Percentiles rank a stretch among this genome's conserved stretches.
These are phyloP conservation scores for Alternaria ethzedia DNA, from an alignment of 2,329 filamentous ascomycete species.

Conservation along the genomic window DNA sequence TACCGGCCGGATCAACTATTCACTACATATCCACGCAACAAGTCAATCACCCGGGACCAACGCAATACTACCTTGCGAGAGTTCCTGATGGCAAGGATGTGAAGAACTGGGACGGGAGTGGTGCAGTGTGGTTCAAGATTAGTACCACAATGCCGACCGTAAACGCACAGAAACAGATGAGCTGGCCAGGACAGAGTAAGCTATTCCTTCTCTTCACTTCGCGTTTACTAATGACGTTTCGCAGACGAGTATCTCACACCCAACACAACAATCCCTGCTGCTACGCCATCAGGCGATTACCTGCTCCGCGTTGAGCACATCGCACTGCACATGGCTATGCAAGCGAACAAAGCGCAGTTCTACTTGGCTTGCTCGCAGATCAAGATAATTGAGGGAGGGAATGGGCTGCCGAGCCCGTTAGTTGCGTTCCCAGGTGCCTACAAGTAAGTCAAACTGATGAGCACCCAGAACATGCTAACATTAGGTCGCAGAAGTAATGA, in stretches of 20 bases:
- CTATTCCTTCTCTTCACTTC: not conserved
- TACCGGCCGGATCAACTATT: constrained; percentile 35
- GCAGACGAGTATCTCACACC: constrained; percentile 32
- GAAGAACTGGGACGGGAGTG: constrained; percentile 36
- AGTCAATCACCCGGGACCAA: constrained; percentile 40
- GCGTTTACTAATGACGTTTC: not conserved
- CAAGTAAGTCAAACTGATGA: not conserved
- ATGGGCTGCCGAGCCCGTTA: constrained; percentile 44
- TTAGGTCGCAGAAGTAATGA: not conserved
- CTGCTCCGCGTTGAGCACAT: constrained; percentile 49
- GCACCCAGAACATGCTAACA: not conserved
- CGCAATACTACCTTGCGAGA: constrained; percentile 40
- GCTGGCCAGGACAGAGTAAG: constrained; percentile 40
- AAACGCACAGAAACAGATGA: constrained; percentile 36
- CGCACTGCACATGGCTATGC: constrained; percentile 45
- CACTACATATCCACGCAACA: constrained; percentile 41
- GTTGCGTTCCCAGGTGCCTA: constrained; percentile 7
- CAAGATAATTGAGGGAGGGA: constrained; percentile 51
- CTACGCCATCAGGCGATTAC: constrained; percentile 49
- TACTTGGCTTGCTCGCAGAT: constrained; percentile 53
- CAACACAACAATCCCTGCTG: constrained; percentile 45
- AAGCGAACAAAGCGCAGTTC: constrained; percentile 44
- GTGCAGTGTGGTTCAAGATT: constrained; percentile 40
- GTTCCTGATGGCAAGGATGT: constrained; percentile 29
- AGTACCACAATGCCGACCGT: constrained; percentile 34